Evolutionary conservation across 352 stramenopile genomes (phyloP), one percentile per base, ranked within the genome.

Genomic region (Phytopythium delawarense): DNA sequence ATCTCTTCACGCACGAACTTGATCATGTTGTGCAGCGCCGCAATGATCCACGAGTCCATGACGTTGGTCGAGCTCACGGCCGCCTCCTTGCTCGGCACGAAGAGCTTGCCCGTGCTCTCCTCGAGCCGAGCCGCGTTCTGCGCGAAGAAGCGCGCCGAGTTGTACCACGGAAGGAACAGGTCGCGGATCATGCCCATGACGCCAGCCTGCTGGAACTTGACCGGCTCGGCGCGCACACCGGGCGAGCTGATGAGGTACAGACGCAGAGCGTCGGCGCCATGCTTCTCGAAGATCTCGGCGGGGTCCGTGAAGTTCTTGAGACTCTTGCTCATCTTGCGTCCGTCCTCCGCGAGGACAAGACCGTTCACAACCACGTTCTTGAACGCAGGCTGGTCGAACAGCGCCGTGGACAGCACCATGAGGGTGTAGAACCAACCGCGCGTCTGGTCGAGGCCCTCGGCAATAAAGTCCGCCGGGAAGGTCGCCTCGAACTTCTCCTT

Each of bases 221-320:
- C 75, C 25, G 96, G 92, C 76, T 99, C 98, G 13, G 97, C 98
- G 51, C 97, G 96, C 59, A 99, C 98, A n/a, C 99, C 97, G 5
- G 98, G 98, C 57, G 96, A 99, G 81, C 99, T 99, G 81, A 99
- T 99, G 56, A 99, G 87, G 82, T 99, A 99, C 71, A 99, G 90
- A 66, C 98, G 85, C 65, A 99, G 77, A 0, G 98, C 97, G 78
- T 99, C 98, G 21, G 98, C 97, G 45, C 98, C 98, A 71, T 99
- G 99, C 64, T 97, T 97, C 48, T 96, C 73, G 57, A 99, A 88
- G 34, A 99, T 97, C 59, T 93, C 84, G 28, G 91, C 60, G 7
- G 87, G 94, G 75, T 98, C 96, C 11, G 97, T 96, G 69, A 98
- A 99, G 79, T 99, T 99, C 69, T 99, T 98, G 8, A 99, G 80